Base-by-base conservation (phyloP, 2,329 filamentous ascomycete genomes). In the Aureobasidium sp. region DNA sequence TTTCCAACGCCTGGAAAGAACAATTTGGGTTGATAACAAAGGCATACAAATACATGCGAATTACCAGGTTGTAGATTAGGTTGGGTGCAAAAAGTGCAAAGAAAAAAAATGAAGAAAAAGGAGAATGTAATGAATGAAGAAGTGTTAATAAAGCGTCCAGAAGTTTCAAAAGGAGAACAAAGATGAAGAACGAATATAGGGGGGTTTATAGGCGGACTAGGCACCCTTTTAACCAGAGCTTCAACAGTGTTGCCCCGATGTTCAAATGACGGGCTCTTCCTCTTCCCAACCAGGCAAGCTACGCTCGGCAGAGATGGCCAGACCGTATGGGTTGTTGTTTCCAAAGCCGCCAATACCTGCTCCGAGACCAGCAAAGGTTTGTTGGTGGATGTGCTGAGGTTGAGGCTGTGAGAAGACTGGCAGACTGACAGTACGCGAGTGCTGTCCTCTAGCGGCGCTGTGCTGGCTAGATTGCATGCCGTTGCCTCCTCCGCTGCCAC, bases 371-470 rank as follows among this genome's bases (percentile, higher is more conserved):
- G 76, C 79, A 60, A 81, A 81, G 53, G 74, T 37, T 71, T 73
- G 71, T 40, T 69, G 67, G 40, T 71, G 70, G 54, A 64, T 63
- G 54, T 69, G 66, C 42, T 63, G 62, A 14, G 61, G 59, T 27
- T 60, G 61, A 42, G 60, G 69, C 52, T 83, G 79, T 2, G 79
- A 80, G 66, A 84, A 84, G 5, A 80, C 81, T 1, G 93, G 93
- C 64, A 98, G 74, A 67, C 90, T 95, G 56, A 96, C 89, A 29
- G 93, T 90, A 32, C 93, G 85, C 64, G 82, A 91, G 65, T 86
- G 83, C 58, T 79, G 78, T 38, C 77, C 76, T 54, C 79, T 44
- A 14, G 45, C n/a, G 22, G 53, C 45, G 32, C 45, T 50, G 55
- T 49, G 55, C 53, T 52, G 54, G 25, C 51, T 38, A 14, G 39